Evolutionary conservation across 345 rosid species (phyloP), one percentile per base, ranked within the genome.

Genomic region (Euphorbia pulcherrima): DNA sequence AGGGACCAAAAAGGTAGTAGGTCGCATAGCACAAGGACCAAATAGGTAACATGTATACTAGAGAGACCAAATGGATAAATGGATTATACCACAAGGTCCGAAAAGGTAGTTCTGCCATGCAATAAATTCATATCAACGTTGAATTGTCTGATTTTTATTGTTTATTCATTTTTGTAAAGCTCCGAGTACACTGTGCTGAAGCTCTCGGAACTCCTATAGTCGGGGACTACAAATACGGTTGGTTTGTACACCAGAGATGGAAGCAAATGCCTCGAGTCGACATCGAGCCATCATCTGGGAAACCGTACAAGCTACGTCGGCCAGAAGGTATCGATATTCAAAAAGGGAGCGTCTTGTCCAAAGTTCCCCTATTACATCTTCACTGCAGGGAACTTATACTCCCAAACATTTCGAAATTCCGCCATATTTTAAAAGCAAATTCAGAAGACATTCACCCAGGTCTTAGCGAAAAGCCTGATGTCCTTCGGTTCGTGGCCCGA

Each of bases 131-230:
- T 64, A 27, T 26, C 12, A 39, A 35, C 8, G 28, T 61, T 59
- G 62, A 59, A 9, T 59, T 21, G 41, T n/a, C 23, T 35, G 35
- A 62, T 46, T 54, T 20, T 40, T 24, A 46, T 53, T 73, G 24
- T 63, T 65, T 60, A n/a, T 52, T 54, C 40, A n/a, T n/a, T 47
- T 39, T 65, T 53, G 24, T 26, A 73, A 83, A 92, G 98, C 84
- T 92, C 46, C 91, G 95, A 1, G 91, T 92, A n/a, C 98, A 90
- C 77, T 92, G 95, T 66, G 95, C 95, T 2, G 98, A 92, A 82
- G 96, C 97, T 63, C 91, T 92, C 0, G 98, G 97, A 51, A 90
- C 96, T 48, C 98, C 98, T 16, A 86, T 88, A 61, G 95, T 92
- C 56, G 93, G 98, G 0, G 96, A 92, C 79, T 92, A 88, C 44